These are phyloP conservation scores for Chlorella sp. DNA, from an alignment of 139 green algal species.

Conservation along the genomic window DNA sequence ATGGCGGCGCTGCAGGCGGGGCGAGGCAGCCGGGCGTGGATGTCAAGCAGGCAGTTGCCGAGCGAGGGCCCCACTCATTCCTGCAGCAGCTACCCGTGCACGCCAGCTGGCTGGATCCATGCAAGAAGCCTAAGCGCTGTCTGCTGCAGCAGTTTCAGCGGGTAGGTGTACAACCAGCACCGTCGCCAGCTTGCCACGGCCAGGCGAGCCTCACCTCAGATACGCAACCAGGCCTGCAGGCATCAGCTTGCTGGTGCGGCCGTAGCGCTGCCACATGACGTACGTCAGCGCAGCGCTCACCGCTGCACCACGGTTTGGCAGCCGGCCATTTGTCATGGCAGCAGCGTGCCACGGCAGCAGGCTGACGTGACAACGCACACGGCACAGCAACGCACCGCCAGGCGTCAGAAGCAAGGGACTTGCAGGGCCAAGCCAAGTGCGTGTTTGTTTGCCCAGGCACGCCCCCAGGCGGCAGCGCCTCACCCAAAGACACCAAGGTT, in stretches of 20 bases:
- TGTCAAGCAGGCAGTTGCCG: not conserved
- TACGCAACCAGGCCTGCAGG: slow-evolving; percentile 18
- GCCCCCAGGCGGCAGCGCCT: not conserved
- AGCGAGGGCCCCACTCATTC: too few relatives aligned
- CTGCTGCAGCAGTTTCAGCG: not conserved
- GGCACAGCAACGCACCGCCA: too few relatives aligned
- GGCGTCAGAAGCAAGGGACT: too few relatives aligned
- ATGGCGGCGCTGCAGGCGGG: slow-evolving; percentile 8
- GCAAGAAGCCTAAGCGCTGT: too few relatives aligned
- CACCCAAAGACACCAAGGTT: slow-evolving; percentile 17
- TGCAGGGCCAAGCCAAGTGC: too few relatives aligned
- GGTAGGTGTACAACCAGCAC: not conserved
- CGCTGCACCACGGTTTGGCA: not conserved
- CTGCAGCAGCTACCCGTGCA: too few relatives aligned
- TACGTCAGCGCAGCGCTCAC: slow-evolving; percentile 17
- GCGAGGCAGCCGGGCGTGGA: not conserved
- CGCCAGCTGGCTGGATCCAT: too few relatives aligned
- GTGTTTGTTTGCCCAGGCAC: too few relatives aligned
- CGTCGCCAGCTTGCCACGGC: not conserved
- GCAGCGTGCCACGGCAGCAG: too few relatives aligned
- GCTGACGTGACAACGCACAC: too few relatives aligned
- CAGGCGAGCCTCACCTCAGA: slow-evolving; percentile 28
- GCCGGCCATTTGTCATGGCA: too few relatives aligned
- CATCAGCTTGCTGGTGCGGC: slow-evolving; percentile 25
- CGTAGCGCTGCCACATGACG: slow-evolving; percentile 32